Evolutionary conservation across 169 alveolate genomes (phyloP).

Genomic region (Eimeria maxima): DNA sequence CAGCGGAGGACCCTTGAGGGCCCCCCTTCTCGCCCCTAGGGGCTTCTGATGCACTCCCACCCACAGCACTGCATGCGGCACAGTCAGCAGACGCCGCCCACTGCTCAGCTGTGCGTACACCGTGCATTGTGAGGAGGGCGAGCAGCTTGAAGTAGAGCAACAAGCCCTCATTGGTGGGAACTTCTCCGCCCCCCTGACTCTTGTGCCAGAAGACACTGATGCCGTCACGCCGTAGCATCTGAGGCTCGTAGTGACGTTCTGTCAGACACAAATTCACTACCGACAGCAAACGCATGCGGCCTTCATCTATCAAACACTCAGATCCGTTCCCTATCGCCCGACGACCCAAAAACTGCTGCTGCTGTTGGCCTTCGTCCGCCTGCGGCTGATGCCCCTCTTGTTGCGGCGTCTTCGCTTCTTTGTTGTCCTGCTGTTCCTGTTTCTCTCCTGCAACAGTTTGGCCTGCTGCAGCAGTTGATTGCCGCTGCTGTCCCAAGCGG

Average conservation of each 20-base stretch:
- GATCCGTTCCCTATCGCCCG: neutral
- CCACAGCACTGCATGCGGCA: conserved; percentile 13
- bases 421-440: neutral
- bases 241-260: conserved; percentile 55
- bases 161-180: conserved; percentile 29
- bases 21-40: neutral
- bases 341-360: neutral
- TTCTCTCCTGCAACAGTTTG: neutral
- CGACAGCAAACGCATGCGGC: conserved; percentile 53
- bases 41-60: neutral
- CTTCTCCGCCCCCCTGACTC: conserved; percentile 68
- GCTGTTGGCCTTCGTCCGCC: neutral
- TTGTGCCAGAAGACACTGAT: conserved; percentile 39
- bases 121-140: conserved; percentile 46
- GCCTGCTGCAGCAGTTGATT: neutral
- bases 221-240: conserved; percentile 39
- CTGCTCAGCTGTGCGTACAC: conserved; percentile 67
- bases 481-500: neutral
- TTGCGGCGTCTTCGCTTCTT: neutral
- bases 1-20: neutral
- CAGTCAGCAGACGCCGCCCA: conserved; percentile 62
- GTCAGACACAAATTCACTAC: conserved; percentile 37
- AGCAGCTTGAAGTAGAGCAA: conserved; percentile 2
- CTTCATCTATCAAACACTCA: conserved; percentile 63
- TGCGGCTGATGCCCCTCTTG: neutral